Evolutionary conservation across 2,329 filamentous ascomycete genomes (phyloP).

Genomic region (Paecilomyces fulvus): DNA sequence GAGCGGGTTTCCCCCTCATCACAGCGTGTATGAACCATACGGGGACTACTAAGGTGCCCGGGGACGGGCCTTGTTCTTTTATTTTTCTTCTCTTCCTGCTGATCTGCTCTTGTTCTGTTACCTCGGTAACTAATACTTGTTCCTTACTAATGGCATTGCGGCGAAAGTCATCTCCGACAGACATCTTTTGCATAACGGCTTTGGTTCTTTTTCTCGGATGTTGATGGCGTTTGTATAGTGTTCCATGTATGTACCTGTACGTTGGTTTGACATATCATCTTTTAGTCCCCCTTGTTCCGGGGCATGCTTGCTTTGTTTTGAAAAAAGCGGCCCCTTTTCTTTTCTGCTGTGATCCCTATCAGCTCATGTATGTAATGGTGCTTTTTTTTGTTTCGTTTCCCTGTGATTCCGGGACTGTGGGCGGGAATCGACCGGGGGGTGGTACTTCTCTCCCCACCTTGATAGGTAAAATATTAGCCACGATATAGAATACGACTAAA

Average conservation of each 20-base stretch:
- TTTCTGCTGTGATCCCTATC: background rate
- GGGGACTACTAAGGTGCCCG: constrained; percentile 24
- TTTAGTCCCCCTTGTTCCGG: background rate
- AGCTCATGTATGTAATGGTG: background rate
- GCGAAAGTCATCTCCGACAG: background rate
- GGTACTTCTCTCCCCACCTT: background rate
- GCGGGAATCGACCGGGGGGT: background rate
- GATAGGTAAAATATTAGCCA: background rate
- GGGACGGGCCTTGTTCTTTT: constrained; percentile 2
- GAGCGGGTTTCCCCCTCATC: constrained; percentile 20
- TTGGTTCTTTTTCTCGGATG: background rate
- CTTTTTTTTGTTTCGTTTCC: background rate
- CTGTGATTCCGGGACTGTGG: background rate
- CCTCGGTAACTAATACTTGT: background rate
- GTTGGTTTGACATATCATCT: background rate
- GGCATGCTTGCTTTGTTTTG: background rate
- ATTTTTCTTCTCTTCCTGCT: constrained; percentile 3
- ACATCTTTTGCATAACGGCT: background rate
- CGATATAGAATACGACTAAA: background rate
- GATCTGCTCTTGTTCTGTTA: background rate
- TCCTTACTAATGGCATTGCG: background rate
- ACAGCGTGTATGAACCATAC: constrained; percentile 25
- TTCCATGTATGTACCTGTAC: background rate
- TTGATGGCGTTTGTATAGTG: background rate
- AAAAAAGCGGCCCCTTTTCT: background rate